Evolutionary conservation across 2,329 filamentous ascomycete genomes (phyloP), one percentile per base, ranked within the genome.

Genomic region (Pseudopyrenochaeta lycopersici): DNA sequence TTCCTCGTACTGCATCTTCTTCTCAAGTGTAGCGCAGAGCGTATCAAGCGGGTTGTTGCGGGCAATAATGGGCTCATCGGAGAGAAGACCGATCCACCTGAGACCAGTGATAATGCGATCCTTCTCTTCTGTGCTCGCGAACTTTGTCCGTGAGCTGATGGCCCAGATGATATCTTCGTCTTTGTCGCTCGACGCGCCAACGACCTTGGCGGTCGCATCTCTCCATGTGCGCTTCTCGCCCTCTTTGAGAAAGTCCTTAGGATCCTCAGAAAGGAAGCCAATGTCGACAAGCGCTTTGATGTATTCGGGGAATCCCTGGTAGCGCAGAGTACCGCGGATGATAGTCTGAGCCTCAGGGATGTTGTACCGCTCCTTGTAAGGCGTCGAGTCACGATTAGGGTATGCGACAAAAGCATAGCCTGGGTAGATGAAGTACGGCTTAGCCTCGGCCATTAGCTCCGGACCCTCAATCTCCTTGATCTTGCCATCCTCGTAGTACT

Each of bases 341-440:
- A 97, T 86, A 46, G 91, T 97, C 78, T 96, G 79, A 12, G 91
- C 92, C 81, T 98, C 94, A 46, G 93, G 92, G 71, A 97, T 97
- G 77, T 86, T 80, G 85, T 97, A 97, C 59, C 91, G 87, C 83
- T 96, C 89, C 73, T 87, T 88, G 86, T 95, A 98, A 7, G 85
- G 83, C 14, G 91, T 95, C 17, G 88, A 93, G 79, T 98, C 93
- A 66, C 93, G 85, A 86, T 98, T 98, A 52, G 90, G 90, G 80
- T 98, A 98, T 36, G 90, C 92, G 64, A 97, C 92, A 68, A 96
- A 94, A 46, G 90, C 88, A 76, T 88, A 97, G 54, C 91, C 91
- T 31, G 90, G 90, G 81, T 92, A 96, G 81, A 94, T 95, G 78
- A 85, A 87, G 84, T 96, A 97, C 44, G 92, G 91, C 84, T 96